Conservation (phyloP, 2,329 filamentous ascomycete genomes). For the Botrytis sinoallii region DNA sequence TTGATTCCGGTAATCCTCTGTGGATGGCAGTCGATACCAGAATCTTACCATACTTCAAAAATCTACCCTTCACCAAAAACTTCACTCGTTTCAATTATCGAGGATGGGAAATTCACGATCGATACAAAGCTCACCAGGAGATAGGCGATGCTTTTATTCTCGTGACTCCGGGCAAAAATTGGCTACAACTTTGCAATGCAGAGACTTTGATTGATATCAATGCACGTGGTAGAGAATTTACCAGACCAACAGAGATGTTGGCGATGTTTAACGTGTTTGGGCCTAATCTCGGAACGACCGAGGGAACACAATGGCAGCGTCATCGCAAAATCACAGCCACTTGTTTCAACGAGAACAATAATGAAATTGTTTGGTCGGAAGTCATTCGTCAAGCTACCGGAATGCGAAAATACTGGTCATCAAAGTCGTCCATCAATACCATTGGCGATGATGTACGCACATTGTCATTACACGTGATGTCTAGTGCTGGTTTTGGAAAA, state of each 20-base stretch:
- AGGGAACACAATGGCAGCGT: constrained; percentile 15
- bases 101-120: constrained; percentile 18
- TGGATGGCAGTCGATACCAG: constrained; percentile 15
- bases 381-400: constrained; percentile 12
- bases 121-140: constrained; percentile 12
- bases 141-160: constrained; percentile 15
- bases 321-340: constrained; percentile 16
- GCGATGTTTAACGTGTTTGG: constrained; percentile 15
- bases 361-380: constrained; percentile 11
- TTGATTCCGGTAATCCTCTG: constrained; percentile 13
- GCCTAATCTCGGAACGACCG: constrained; percentile 11
- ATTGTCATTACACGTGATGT: constrained; percentile 15
- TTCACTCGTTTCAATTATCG: constrained; percentile 17
- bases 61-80: constrained; percentile 16
- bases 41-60: constrained; percentile 5
- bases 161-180: constrained; percentile 16
- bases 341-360: constrained; percentile 12
- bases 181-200: constrained; percentile 14
- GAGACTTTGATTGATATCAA: constrained; percentile 4
- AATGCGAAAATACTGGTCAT: constrained; percentile 12
- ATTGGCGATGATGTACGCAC: constrained; percentile 11
- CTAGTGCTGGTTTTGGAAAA: constrained; percentile 12
- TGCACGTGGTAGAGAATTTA: neutral
- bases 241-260: constrained; percentile 12
- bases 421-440: neutral